phyloP scores from a whole-genome alignment of 2,329 filamentous ascomycete genomes.

The Cladophialophora bantiana region DNA sequence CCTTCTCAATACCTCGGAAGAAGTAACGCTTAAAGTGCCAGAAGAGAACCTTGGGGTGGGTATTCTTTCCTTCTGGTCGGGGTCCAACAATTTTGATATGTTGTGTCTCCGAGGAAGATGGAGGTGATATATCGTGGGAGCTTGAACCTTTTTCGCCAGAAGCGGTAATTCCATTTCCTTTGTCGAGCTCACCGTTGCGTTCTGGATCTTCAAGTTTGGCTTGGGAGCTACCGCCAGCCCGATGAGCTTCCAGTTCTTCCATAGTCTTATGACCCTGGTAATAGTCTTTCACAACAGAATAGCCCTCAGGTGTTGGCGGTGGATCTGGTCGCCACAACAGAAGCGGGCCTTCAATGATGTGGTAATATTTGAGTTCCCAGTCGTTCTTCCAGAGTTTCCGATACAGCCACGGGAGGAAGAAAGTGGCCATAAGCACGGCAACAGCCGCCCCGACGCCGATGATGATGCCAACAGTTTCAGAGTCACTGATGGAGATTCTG shows the following conservation, averaged over 20 bases:
- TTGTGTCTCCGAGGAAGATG: not conserved
- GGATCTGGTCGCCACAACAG: conserved; percentile 10
- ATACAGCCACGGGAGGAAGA: conserved; percentile 32
- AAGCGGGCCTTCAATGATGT: conserved; percentile 26
- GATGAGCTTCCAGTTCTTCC: conserved; percentile 21
- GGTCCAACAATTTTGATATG: conserved; percentile 16
- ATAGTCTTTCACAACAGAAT: conserved; percentile 18
- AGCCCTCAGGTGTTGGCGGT: conserved; percentile 12
- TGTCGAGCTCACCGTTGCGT: not conserved
- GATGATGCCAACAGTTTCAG: conserved; percentile 16
- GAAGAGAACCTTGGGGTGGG: conserved; percentile 15
- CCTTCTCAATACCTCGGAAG: conserved; percentile 22
- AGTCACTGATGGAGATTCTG: conserved; percentile 7
- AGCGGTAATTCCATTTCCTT: conserved; percentile 1
- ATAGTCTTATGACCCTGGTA: conserved; percentile 25
- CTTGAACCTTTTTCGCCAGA: not conserved
- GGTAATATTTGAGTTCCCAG: conserved; percentile 24
- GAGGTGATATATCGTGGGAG: too few relatives aligned
- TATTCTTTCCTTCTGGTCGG: conserved; percentile 13
- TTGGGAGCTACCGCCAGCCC: not conserved
- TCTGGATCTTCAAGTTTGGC: not conserved
- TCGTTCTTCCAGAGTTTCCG: conserved; percentile 25
- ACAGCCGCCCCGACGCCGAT: conserved; percentile 12
- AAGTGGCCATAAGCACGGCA: conserved; percentile 23
- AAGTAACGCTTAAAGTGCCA: conserved; percentile 24